Percentiles rank a stretch among this genome's conserved stretches.
These are phyloP conservation scores for Kalmusia sp. DNA, from an alignment of 2,329 filamentous ascomycete species.

Conservation along the genomic window DNA sequence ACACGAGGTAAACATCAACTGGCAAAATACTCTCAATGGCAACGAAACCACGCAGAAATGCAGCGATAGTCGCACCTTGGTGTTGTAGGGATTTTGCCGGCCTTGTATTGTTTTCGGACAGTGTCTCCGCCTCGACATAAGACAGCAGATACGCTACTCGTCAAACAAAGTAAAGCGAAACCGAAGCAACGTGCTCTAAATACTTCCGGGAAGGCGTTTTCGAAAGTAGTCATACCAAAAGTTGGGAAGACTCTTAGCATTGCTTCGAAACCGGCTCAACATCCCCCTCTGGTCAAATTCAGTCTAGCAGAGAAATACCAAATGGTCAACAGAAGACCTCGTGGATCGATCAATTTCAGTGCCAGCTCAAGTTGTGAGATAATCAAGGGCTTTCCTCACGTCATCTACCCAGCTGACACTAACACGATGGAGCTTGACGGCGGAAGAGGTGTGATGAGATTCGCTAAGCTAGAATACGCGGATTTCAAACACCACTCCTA, in stretches of 20 bases:
- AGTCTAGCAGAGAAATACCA: too few species aligned
- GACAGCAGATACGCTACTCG: background rate
- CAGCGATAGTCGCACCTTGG: background rate
- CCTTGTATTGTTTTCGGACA: too few species aligned
- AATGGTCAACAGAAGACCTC: background rate
- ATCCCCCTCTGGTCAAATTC: too few species aligned
- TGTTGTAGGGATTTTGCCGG: background rate
- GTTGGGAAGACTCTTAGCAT: too few species aligned
- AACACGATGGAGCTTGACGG: background rate
- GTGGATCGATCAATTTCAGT: background rate
- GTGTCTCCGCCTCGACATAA: background rate
- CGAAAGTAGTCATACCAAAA: too few species aligned
- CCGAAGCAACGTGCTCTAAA: too few species aligned
- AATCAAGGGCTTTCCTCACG: too few species aligned
- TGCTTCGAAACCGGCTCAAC: too few species aligned
- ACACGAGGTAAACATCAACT: too few species aligned
- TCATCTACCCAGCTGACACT: background rate
- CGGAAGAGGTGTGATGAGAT: background rate
- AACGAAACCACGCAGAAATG: background rate
- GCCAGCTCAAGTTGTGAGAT: too few species aligned
- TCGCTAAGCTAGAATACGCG: background rate
- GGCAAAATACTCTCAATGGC: background rate
- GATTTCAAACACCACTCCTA: background rate
- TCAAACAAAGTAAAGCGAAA: background rate
- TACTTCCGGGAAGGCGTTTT: too few species aligned